Evolutionary conservation across 2,329 filamentous ascomycete genomes (phyloP), one percentile per base, ranked within the genome.

Genomic region (Diaporthe longicolla): DNA sequence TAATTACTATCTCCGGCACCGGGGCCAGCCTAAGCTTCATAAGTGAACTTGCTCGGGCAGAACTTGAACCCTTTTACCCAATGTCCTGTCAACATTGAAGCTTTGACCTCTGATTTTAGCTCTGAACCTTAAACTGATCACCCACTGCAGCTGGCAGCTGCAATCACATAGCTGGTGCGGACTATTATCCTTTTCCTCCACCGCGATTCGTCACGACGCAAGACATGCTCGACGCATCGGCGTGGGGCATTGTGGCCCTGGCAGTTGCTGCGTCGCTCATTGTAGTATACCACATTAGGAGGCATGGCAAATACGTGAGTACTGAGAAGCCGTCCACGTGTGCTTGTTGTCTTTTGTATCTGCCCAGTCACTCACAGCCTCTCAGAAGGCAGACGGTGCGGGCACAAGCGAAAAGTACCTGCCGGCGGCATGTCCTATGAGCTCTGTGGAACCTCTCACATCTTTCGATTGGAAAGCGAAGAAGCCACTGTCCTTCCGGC

Each of bases 401-500:
- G n/a, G 9, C n/a, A 35, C 24, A 1, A 26, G 32, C 3, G 73
- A 57, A 26, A 37, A 13, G 2, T 17, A 21, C 37, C 21, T 24
- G 2, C 26, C 58, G 4, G 32, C 21, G 24, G 32, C 58, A 17
- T 75, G 73, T 29, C 73, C 73, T 8, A 73, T 75, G 73, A 71
- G 66, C 43, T 54, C 61, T 26, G 77, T 83, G 58, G 75, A 80
- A 40, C 77, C 83, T 0, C 74, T 82, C 1, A 52, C 75, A 0
- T 77, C 79, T 6, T 85, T 87, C 72, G 80, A 87, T 75, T 87
- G 86, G 84, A 78, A 82, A 50, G 74, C 77, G 1, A 81, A 80
- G 1, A 79, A 82, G 11, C 86, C 87, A 0, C 75, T 78, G 4
- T 81, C 83, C 50, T 82, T 86, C 48, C 82, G 87, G 2, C 87